These are phyloP conservation scores for Pseudoscleropodium purum DNA, from an alignment of 225 moss, liverwort and hornwort species.

Conservation along the genomic window DNA sequence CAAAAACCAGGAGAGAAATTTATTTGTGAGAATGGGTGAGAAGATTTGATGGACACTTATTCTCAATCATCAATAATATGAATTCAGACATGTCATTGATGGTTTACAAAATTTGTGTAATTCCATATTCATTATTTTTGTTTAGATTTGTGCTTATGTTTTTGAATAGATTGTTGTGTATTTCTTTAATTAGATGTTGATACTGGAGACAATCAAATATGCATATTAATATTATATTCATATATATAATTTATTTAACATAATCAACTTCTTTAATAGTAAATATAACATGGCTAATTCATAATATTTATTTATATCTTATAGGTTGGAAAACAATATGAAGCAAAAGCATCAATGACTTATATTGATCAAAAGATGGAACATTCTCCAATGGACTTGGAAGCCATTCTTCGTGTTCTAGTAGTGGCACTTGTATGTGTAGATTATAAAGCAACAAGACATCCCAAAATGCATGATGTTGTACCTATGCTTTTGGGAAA, in stretches of 20 bases:
- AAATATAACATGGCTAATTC: neutral
- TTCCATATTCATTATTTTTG: neutral
- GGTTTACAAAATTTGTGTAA: no score
- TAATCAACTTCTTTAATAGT: neutral
- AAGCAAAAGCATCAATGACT: neutral
- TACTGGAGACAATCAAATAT: accelerated
- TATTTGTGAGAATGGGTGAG: neutral
- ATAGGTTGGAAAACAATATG: neutral
- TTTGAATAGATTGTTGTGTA: neutral
- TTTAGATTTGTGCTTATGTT: neutral
- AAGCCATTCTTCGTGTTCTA: neutral
- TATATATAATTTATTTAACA: neutral
- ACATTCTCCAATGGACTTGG: neutral
- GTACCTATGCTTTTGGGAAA: neutral
- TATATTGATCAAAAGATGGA: neutral
- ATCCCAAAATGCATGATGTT: neutral
- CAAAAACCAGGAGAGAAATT: neutral
- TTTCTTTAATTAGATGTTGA: neutral
- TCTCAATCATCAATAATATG: neutral
- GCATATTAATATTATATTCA: neutral
- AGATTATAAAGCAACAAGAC: neutral
- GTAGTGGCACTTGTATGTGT: neutral
- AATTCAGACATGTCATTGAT: neutral
- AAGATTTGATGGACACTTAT: neutral
- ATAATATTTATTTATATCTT: neutral